phyloP scores from a whole-genome alignment of 768 basidiomycete genomes.

The Suillus clintonianus region DNA sequence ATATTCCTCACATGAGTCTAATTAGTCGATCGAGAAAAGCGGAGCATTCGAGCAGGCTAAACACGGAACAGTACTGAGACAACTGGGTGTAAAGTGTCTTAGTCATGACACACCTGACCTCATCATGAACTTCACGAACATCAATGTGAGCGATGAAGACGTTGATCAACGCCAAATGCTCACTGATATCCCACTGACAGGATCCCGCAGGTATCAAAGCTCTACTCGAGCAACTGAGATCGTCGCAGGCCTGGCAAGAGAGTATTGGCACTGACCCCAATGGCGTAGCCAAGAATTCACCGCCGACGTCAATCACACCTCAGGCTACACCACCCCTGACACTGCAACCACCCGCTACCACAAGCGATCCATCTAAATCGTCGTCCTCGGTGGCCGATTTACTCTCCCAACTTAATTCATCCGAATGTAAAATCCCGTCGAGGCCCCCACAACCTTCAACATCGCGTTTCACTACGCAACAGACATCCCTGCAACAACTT shows the following conservation, averaged over 20 bases:
- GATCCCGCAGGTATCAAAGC: slow-evolving; percentile 68
- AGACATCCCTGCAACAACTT: slow-evolving; percentile 9
- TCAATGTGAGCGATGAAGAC: slow-evolving; percentile 47
- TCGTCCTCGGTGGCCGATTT: slow-evolving; percentile 55
- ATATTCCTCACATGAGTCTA: not conserved
- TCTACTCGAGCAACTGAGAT: slow-evolving; percentile 66
- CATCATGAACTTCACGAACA: slow-evolving; percentile 54
- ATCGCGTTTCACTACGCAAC: slow-evolving; percentile 10
- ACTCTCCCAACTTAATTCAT: slow-evolving; percentile 58
- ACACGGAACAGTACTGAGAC: too few relatives aligned
- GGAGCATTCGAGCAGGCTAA: not conserved
- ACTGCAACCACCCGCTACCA: slow-evolving; percentile 4
- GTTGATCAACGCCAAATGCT: not conserved
- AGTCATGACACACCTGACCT: not conserved
- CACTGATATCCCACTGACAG: slow-evolving; percentile 34
- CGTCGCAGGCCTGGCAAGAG: slow-evolving; percentile 72
- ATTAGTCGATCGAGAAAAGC: not conserved
- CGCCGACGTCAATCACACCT: slow-evolving; percentile 2
- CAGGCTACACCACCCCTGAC: slow-evolving; percentile 7
- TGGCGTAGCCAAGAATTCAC: not conserved
- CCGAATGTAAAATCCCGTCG: slow-evolving; percentile 19
- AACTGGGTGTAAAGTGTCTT: not conserved
- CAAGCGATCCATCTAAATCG: slow-evolving; percentile 21
- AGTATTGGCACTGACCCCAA: slow-evolving; percentile 22
- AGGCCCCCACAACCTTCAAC: slow-evolving; percentile 7